Base-by-base conservation (phyloP, 768 basidiomycete species). In the Phanerodontia chrysosporium region DNA sequence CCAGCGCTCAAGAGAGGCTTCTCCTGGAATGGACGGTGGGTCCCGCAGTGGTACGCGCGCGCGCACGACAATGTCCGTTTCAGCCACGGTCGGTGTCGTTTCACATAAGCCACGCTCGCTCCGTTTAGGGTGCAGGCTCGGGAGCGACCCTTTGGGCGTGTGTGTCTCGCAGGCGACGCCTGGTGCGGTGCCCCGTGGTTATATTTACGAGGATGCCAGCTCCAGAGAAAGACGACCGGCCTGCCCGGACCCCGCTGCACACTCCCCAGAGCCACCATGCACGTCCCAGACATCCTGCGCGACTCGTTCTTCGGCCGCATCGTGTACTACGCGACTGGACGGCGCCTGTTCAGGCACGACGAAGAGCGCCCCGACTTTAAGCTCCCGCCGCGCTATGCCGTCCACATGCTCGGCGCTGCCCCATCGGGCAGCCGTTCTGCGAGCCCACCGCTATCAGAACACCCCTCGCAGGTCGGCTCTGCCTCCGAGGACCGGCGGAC, bases 261-360 rank as follows among this genome's bases (percentile, higher is more conserved):
- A 16, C 12, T 29, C 18, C 10, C 13, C 22, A 12, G 9, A 14
- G 5, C 10, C 29, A 32, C 16, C 30, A 51, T 51, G 49, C 29
- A 12, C 18, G 30, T 32, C 7, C 49, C 49, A 32, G 49, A 51
- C 49, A 28, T 51, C 21, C 4, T 51, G 28, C 49, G 49, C 29
- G 71, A 73, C 58, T 69, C 71, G 1, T 60, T 68, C 24, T 58
- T 70, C 55, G 71, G 71, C 16, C 68, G 72, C 52, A 39, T 66
- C 39, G 59, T 72, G 55, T 68, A 72, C 51, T 64, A 62, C 18
- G 39, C 62, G 2, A 70, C 72, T 21, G 64, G 58, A 1, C 64
- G 61, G 28, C 61, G 53, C n/a, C 61, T 58, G 10, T 70, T 58
- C 62, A 66, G 58, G 18, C 45, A 65, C 39, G 24, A 10, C 5